phyloP scores from a whole-genome alignment of 228 moss, liverwort and hornwort species.

The Sphagnum fallax region DNA sequence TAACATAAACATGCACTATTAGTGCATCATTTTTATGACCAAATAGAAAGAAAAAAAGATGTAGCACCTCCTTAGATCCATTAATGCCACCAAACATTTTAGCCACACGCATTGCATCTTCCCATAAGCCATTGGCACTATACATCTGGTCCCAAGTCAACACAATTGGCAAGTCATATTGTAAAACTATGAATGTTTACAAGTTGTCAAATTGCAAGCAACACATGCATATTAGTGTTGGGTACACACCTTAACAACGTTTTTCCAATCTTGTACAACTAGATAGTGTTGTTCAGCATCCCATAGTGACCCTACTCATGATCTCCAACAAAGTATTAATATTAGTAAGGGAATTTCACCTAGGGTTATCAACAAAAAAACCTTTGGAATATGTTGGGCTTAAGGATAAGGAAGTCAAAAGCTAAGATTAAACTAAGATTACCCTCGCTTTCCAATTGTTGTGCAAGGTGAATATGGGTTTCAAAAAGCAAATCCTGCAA shows the following conservation, averaged over 20 bases:
- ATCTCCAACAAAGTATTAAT: background rate
- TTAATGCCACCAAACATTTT: constrained; percentile 70
- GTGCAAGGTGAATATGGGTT: constrained; percentile 69
- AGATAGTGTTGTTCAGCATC: constrained; percentile 87
- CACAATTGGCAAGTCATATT: background rate
- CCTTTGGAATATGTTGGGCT: background rate
- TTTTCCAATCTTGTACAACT: constrained; percentile 83
- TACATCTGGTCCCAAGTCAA: constrained; percentile 60
- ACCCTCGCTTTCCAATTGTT: constrained; percentile 85
- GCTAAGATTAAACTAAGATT: background rate
- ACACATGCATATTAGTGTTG: background rate
- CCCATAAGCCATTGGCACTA: constrained; percentile 72
- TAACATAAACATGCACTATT: too few species aligned
- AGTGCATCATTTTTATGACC: too few species aligned
- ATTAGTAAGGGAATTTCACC: background rate
- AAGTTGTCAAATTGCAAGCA: background rate
- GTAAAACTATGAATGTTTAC: background rate
- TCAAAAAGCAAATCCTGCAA: constrained; percentile 68
- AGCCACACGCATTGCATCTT: constrained; percentile 93
- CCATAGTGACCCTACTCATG: constrained; percentile 49
- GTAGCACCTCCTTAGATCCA: constrained; percentile 71
- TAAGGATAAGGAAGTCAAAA: background rate
- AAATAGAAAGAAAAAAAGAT: too few species aligned
- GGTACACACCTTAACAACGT: constrained; percentile 57
- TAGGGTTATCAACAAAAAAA: background rate